These are phyloP conservation scores for Termitomyces sp. DNA, from an alignment of 768 basidiomycete genomes.

Conservation along the genomic window DNA sequence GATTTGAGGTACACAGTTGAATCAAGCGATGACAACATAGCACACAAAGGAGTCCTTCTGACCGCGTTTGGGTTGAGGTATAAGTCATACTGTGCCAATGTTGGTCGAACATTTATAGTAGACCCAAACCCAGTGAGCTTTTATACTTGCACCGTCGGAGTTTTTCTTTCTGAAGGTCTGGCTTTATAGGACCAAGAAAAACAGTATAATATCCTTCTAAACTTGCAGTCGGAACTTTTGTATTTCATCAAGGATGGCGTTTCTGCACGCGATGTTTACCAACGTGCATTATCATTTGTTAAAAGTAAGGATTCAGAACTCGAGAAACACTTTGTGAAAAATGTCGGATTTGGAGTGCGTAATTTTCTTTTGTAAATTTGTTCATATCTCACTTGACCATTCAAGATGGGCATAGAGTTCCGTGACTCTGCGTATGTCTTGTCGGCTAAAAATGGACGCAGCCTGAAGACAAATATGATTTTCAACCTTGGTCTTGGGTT, in stretches of 20 bases:
- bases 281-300: conserved; percentile 62
- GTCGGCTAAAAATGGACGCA: conserved; percentile 70
- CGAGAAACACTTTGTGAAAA: conserved; percentile 83
- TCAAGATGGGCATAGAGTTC: conserved; percentile 92
- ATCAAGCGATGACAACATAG: conserved; percentile 77
- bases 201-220: conserved; percentile 73
- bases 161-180: conserved; percentile 3
- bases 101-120: conserved; percentile 92
- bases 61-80: conserved; percentile 87
- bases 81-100: conserved; percentile 88
- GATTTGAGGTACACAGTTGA: conserved; percentile 85
- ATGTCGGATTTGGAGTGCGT: conserved; percentile 81
- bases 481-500: conserved; percentile 85
- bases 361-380: background rate
- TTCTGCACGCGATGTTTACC: conserved; percentile 75
- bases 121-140: conserved; percentile 76
- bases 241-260: conserved; percentile 76
- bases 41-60: conserved; percentile 84
- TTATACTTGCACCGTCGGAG: background rate
- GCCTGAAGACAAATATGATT: conserved; percentile 75
- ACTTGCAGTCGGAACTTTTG: conserved; percentile 73
- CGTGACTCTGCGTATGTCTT: conserved; percentile 83
- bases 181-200: conserved; percentile 78
- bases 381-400: background rate
- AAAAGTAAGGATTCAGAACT: conserved; percentile 77